These are phyloP conservation scores for Capsicum pubescens DNA, from an alignment of 257 asterid genomes.

Conservation along the genomic window DNA sequence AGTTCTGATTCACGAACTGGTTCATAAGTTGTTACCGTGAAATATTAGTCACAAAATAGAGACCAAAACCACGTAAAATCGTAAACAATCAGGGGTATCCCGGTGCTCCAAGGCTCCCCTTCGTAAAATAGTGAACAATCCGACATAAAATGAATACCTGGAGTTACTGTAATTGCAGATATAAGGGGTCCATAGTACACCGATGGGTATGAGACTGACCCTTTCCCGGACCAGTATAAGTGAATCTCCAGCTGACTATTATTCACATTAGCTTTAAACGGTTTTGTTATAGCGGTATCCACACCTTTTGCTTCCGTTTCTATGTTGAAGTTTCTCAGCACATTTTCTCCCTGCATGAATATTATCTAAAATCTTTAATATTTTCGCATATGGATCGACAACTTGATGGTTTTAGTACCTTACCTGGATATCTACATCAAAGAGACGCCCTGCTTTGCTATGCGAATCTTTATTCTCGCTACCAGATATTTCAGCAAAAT, in stretches of 20 bases:
- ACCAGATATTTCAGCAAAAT: constrained; percentile 38
- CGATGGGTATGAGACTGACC: not conserved
- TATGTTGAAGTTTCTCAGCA: constrained; percentile 28
- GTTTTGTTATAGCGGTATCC: not conserved
- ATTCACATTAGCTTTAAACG: not conserved
- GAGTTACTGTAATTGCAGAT: constrained; percentile 39
- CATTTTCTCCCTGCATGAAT: constrained; percentile 8
- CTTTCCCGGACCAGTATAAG: constrained; percentile 43
- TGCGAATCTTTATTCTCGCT: not conserved
- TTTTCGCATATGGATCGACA: too few relatives aligned
- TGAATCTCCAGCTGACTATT: constrained; percentile 33
- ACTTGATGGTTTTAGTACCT: not conserved
- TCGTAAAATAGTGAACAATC: not conserved
- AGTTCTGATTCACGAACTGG: not conserved
- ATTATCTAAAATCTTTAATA: not conserved
- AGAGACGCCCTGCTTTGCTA: constrained; percentile 27
- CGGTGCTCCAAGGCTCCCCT: not conserved
- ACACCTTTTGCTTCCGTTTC: constrained; percentile 17
- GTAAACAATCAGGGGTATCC: not conserved
- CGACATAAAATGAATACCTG: constrained; percentile 31
- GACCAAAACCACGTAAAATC: not conserved
- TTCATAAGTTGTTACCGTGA: constrained; percentile 3
- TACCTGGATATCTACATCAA: constrained; percentile 42
- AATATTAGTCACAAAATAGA: constrained; percentile 17
- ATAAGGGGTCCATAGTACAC: constrained; percentile 31